phyloP scores from a whole-genome alignment of 305 asterid species.

The Coffea humblotiana region DNA sequence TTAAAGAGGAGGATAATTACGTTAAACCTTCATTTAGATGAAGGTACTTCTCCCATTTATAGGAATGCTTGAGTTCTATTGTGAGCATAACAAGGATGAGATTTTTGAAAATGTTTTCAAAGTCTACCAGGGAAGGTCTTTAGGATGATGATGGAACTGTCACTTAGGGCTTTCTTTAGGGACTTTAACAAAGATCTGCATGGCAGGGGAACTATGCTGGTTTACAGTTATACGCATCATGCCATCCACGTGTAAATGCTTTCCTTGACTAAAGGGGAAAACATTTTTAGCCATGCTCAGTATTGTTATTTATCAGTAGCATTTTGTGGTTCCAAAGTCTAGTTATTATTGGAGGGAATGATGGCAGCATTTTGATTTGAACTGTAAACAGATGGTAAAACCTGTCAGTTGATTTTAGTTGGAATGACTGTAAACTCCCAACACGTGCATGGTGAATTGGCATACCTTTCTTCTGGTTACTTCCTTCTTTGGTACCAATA shows the following conservation, averaged over 20 bases:
- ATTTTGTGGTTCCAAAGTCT: not conserved
- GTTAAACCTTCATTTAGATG: not conserved
- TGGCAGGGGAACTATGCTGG: not conserved
- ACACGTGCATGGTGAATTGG: not conserved
- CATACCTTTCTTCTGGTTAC: not conserved
- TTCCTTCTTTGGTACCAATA: not conserved
- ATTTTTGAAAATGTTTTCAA: not conserved
- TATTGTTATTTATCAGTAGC: not conserved
- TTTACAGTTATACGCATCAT: not conserved
- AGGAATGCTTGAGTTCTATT: not conserved
- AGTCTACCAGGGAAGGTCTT: not conserved
- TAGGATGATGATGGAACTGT: not conserved
- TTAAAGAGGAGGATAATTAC: not conserved
- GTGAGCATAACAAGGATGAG: not conserved
- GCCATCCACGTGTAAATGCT: not conserved
- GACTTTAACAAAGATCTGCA: not conserved
- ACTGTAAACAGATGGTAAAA: not conserved
- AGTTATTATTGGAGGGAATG: not conserved
- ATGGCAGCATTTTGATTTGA: not conserved
- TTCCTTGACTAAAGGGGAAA: not conserved
- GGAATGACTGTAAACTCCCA: not conserved
- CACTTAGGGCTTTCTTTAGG: not conserved
- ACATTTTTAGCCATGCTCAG: not conserved
- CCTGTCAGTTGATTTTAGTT: not conserved
- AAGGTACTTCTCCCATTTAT: too few relatives aligned